Evolutionary conservation across 768 basidiomycete genomes (phyloP).

Genomic region (Bullera alba): DNA sequence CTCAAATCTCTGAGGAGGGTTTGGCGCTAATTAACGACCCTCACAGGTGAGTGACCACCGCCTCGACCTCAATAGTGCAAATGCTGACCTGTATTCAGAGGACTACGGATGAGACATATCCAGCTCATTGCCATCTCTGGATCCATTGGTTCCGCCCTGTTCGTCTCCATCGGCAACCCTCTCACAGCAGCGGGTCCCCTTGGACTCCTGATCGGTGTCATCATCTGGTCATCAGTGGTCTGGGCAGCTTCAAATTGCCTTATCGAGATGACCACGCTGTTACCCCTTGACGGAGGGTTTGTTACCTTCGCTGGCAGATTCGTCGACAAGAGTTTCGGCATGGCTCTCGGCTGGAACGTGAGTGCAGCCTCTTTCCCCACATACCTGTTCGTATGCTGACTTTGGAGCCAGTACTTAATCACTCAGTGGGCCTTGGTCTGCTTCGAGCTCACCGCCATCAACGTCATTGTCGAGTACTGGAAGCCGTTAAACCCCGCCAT

Average conservation of each 20-base stretch:
- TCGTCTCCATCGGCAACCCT: conserved; percentile 19
- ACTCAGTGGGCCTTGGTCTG: conserved; percentile 20
- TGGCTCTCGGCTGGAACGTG: conserved; percentile 34
- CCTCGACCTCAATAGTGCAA: too few species aligned
- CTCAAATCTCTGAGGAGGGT: too few species aligned
- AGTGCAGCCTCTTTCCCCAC: not conserved
- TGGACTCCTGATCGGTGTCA: conserved; percentile 20
- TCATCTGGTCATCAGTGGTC: conserved; percentile 13
- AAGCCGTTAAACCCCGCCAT: conserved; percentile 19
- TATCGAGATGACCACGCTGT: conserved; percentile 21
- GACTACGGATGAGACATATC: conserved; percentile 27
- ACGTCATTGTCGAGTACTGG: conserved; percentile 29
- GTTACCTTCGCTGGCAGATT: conserved; percentile 18
- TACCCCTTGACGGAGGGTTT: conserved; percentile 26
- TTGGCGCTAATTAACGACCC: too few species aligned
- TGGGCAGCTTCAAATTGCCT: conserved; percentile 16
- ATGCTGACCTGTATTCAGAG: too few species aligned
- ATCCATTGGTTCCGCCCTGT: conserved; percentile 23
- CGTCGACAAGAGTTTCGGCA: conserved; percentile 17
- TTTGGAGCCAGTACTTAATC: conserved; percentile 11
- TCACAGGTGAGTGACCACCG: too few species aligned
- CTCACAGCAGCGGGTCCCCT: conserved; percentile 21
- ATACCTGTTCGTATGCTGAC: not conserved
- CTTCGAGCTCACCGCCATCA: conserved; percentile 25
- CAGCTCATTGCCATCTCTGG: conserved; percentile 33